Conservation (phyloP, 164 flowering plant species). For the Chloranthus sessilifolius region DNA sequence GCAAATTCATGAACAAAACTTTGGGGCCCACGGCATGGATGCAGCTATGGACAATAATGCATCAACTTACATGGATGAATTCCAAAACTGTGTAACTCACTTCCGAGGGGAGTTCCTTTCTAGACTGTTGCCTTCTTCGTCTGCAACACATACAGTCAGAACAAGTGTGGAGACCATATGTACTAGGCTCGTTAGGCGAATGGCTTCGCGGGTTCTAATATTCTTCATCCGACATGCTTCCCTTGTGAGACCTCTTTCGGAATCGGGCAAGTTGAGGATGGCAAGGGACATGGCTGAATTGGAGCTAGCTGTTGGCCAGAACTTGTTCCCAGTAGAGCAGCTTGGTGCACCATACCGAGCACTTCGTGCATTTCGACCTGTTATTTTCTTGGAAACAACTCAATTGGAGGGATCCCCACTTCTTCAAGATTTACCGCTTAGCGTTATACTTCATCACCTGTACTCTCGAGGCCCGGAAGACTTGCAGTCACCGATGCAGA, state of each 20-base stretch:
- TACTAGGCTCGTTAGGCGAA: conserved; percentile 66
- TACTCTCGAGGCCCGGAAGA: conserved; percentile 89
- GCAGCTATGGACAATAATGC: conserved; percentile 80
- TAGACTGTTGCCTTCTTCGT: conserved; percentile 56
- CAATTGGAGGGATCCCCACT: conserved; percentile 80
- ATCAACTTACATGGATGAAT: conserved; percentile 93
- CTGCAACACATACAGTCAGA: conserved; percentile 33
- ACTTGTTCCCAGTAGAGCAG: conserved; percentile 88
- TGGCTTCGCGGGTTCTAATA: conserved; percentile 80
- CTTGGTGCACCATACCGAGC: conserved; percentile 93
- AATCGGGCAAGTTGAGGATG: conserved; percentile 90
- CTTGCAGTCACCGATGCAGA: conserved; percentile 82
- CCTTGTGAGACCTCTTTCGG: conserved; percentile 93
- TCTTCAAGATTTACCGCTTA: conserved; percentile 81
- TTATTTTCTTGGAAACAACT: conserved; percentile 85
- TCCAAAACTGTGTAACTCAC: conserved; percentile 73
- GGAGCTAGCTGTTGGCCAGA: conserved; percentile 87
- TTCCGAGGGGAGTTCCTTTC: conserved; percentile 79
- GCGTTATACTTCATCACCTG: conserved; percentile 88
- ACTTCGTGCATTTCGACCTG: conserved; percentile 85
- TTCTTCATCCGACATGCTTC: conserved; percentile 89
- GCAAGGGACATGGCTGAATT: conserved; percentile 98
- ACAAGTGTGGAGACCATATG: conserved; percentile 64
- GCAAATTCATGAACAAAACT: conserved; percentile 90
- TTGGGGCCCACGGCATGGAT: conserved; percentile 60